Evolutionary conservation across 345 rosid species (phyloP).

Genomic region (Pugionium dolabratum): DNA sequence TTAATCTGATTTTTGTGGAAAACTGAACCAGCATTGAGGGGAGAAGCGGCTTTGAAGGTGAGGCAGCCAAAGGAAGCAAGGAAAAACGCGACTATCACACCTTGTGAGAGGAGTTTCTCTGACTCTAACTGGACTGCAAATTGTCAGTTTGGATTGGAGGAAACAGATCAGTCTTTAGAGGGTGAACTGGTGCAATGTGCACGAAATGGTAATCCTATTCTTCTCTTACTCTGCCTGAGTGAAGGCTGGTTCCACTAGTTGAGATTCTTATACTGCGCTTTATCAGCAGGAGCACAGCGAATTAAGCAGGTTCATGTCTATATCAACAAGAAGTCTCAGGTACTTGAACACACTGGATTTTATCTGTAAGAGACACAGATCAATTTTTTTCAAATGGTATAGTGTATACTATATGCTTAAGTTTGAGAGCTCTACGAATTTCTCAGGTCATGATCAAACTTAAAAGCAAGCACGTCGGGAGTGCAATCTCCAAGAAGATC

Average conservation of each 20-base stretch:
- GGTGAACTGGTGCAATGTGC: constrained; percentile 42
- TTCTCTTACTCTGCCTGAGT: too few relatives aligned
- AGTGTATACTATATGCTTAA: too few relatives aligned
- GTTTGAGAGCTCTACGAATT: neutral
- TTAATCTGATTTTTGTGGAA: constrained; percentile 13
- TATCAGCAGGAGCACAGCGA: constrained; percentile 38
- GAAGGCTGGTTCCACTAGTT: neutral
- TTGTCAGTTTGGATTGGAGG: constrained; percentile 36
- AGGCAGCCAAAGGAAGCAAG: constrained; percentile 84
- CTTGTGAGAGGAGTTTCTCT: constrained; percentile 60
- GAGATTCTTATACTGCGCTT: constrained; percentile 17
- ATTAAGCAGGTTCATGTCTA: constrained; percentile 38
- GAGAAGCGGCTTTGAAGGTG: constrained; percentile 77
- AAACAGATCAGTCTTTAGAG: constrained; percentile 36
- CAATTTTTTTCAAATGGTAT: too few relatives aligned
- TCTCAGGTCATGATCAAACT: constrained; percentile 44
- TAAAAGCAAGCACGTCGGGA: constrained; percentile 46
- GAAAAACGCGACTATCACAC: constrained; percentile 83
- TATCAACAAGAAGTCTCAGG: constrained; percentile 44
- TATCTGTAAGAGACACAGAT: too few relatives aligned
- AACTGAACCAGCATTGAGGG: constrained; percentile 69
- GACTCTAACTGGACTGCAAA: constrained; percentile 50
- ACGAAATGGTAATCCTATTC: constrained; percentile 35
- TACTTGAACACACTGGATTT: constrained; percentile 12
- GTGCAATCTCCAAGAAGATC: constrained; percentile 43